These are phyloP conservation scores for Trichoderma endophyticum DNA, from an alignment of 2,329 filamentous ascomycete genomes.

Conservation along the genomic window DNA sequence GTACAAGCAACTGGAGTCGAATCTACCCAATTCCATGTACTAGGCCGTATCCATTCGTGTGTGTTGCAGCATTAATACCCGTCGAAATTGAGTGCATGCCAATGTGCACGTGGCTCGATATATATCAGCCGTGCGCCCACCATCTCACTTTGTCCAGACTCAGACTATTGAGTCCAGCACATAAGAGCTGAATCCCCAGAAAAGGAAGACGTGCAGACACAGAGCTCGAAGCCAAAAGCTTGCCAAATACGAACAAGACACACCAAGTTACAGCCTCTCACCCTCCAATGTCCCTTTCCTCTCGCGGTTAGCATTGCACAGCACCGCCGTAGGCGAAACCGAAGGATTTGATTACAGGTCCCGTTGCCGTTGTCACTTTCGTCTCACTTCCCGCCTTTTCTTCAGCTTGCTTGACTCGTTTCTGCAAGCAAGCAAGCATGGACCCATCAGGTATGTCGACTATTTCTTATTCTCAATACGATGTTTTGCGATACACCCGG, in stretches of 20 bases:
- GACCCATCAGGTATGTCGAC: conserved; percentile 1
- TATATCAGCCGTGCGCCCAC: neutral
- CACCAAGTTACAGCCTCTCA: neutral
- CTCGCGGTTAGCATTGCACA: neutral
- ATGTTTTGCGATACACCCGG: neutral
- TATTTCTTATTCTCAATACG: neutral
- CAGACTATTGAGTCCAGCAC: neutral
- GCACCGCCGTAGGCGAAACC: neutral
- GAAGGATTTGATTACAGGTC: neutral
- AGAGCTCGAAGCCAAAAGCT: neutral
- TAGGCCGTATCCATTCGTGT: neutral
- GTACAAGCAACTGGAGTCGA: neutral
- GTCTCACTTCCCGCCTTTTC: neutral
- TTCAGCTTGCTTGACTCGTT: neutral
- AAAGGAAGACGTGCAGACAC: neutral
- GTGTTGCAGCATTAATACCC: neutral
- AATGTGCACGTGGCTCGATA: neutral
- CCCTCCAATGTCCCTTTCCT: neutral
- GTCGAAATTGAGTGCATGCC: neutral
- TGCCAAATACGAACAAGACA: neutral
- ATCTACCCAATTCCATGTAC: neutral
- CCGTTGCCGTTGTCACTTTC: neutral
- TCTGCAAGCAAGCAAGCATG: neutral
- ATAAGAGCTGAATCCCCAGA: neutral
- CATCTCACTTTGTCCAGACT: neutral